Evolutionary conservation across 2,329 filamentous ascomycete genomes (phyloP), one percentile per base, ranked within the genome.

Genomic region (Curvularia verruculosa): DNA sequence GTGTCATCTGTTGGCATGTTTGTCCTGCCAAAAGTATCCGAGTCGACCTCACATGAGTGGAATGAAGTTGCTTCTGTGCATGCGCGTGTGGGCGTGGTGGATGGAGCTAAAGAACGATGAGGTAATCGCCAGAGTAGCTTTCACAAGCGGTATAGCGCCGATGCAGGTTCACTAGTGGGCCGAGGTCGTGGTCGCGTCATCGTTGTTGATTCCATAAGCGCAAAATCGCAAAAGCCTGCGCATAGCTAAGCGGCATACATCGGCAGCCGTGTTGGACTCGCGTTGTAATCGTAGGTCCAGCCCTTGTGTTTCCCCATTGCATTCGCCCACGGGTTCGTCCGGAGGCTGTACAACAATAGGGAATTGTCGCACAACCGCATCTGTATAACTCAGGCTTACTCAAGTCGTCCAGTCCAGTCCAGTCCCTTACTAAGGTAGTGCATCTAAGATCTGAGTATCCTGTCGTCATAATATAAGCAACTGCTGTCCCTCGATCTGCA

Each of bases 391-490:
- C 64, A 64, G 60, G 70, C 72, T 74, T 74, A 74, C 65, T 72
- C 74, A 74, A 57, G 24, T 48, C 24, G 34, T 41, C 43, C 60
- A 60, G 56, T 61, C 43, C 60, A 60, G 56, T 61, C 62, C 49
- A 56, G 57, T 52, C 52, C 46, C 55, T 52, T 46, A 58, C 53
- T 50, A 39, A 46, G 34, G 46, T 37, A 40, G 49, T 59, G 51
- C 52, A 55, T 61, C 48, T 47, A 19, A 26, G 31, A 41, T 56
- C 52, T 62, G 58, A 56, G 44, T 68, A 52, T 56, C 36, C 48
- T 70, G 70, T 66, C 69, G 71, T 71, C 70, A 72, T 69, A 64
- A 51, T 65, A 68, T 70, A 74, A 73, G 60, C 64, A 66, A 56
- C 54, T 41, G 40, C 56, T 47, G 7, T 54, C 49, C 51, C 61